These are phyloP conservation scores for Suillus placidus DNA, from an alignment of 768 basidiomycete species.

Conservation along the genomic window DNA sequence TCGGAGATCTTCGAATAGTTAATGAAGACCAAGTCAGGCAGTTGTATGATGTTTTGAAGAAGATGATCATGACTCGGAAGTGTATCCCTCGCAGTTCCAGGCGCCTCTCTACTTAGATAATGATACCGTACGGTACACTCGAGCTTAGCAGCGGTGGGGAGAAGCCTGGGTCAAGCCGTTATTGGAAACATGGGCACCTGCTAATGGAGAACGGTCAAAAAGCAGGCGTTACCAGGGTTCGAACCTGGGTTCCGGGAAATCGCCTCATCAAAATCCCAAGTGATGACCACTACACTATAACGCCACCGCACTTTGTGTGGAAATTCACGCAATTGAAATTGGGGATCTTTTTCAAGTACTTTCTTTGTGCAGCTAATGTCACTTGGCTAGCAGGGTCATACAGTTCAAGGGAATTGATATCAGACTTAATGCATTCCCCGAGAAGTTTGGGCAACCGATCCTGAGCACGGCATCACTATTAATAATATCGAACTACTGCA, in stretches of 20 bases:
- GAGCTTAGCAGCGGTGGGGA: no score
- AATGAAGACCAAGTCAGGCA: no score
- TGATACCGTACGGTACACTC: no score
- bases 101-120: no score
- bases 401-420: not conserved
- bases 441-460: not conserved
- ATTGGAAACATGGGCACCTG: no score
- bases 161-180: no score
- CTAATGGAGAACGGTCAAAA: no score
- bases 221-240: slow-evolving; percentile 39
- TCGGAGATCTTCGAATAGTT: no score
- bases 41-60: no score
- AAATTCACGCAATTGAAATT: not conserved
- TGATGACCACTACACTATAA: slow-evolving; percentile 46
- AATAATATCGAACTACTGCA: not conserved
- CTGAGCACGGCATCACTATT: not conserved
- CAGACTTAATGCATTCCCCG: not conserved
- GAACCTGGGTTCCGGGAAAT: slow-evolving; percentile 41
- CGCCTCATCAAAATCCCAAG: slow-evolving; percentile 39
- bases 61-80: no score
- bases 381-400: not conserved
- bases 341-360: no score
- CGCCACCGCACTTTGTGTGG: slow-evolving; percentile 17
- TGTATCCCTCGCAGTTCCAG: no score
- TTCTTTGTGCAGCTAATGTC: not conserved